A percentile compares a stretch with the other conserved stretches of the same genome.
Conservation (phyloP, 2,329 filamentous ascomycete species). For the Emericellopsis cladophorae region DNA sequence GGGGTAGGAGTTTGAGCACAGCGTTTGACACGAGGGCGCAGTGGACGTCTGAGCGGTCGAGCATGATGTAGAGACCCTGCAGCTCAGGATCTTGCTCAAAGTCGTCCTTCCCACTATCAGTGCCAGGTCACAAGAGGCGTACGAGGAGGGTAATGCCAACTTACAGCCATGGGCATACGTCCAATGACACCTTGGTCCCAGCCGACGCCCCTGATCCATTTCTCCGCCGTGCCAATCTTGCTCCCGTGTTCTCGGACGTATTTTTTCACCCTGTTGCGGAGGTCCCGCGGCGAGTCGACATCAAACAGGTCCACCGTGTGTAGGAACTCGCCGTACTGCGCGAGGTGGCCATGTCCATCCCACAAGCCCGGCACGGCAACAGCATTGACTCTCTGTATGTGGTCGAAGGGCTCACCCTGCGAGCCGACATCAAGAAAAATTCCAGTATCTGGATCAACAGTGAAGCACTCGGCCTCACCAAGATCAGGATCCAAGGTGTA, state of each 20-base stretch:
- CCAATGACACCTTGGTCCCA: slow-evolving; percentile 59
- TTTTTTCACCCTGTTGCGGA: slow-evolving; percentile 33
- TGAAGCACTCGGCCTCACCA: no score
- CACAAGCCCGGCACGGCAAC: slow-evolving; percentile 46
- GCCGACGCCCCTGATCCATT: slow-evolving; percentile 55
- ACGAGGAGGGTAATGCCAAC: slow-evolving; percentile 10
- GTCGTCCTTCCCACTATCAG: slow-evolving; percentile 26
- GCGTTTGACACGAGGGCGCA: slow-evolving; percentile 57
- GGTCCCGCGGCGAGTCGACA: slow-evolving; percentile 38
- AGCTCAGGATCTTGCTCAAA: slow-evolving; percentile 39
- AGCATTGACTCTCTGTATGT: no score
- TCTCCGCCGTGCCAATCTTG: slow-evolving; percentile 34
- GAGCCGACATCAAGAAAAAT: no score
- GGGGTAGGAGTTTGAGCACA: slow-evolving; percentile 46
- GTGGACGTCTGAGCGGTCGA: slow-evolving; percentile 58
- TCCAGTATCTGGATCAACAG: no score
- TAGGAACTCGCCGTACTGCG: slow-evolving; percentile 55
- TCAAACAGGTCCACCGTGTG: slow-evolving; percentile 55
- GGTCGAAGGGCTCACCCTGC: no score
- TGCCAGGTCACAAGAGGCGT: no score
- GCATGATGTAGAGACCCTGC: slow-evolving; percentile 49
- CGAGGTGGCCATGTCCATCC: slow-evolving; percentile 58
- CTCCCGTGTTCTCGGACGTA: slow-evolving; percentile 36
- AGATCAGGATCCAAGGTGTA: no score
- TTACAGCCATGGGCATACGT: slow-evolving; percentile 51